Percentiles rank a stretch among this genome's conserved stretches.
These are phyloP conservation scores for Mycena pura DNA, from an alignment of 768 basidiomycete genomes.

Conservation along the genomic window DNA sequence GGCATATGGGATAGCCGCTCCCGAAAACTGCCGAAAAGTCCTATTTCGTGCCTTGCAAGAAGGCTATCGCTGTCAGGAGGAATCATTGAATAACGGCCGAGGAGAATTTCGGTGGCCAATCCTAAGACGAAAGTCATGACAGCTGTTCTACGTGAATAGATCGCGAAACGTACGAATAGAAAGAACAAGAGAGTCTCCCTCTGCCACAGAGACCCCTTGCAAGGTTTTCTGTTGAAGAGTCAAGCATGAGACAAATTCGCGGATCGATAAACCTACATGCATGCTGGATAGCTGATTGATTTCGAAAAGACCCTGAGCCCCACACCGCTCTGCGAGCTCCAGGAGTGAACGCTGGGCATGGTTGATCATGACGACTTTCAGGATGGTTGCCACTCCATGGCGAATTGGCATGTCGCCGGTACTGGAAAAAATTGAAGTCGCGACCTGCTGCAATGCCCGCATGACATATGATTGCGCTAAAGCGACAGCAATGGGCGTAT, in stretches of 20 bases:
- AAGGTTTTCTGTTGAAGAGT: conserved; percentile 38
- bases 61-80: conserved; percentile 25
- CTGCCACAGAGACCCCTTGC: conserved; percentile 49
- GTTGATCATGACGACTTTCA: conserved; percentile 27
- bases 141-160: background rate
- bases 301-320: conserved; percentile 50
- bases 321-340: conserved; percentile 44
- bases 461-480: conserved; percentile 21
- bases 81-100: conserved; percentile 27
- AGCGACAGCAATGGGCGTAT: conserved; percentile 13
- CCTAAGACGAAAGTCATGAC: conserved; percentile 21
- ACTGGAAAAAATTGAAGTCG: background rate
- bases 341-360: conserved; percentile 24
- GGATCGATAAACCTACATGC: conserved; percentile 35
- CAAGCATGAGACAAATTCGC: background rate
- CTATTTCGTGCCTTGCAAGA: conserved; percentile 33
- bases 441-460: conserved; percentile 6
- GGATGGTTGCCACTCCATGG: conserved; percentile 9
- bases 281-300: conserved; percentile 41
- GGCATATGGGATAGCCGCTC: conserved; percentile 32
- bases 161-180: conserved; percentile 40
- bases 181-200: conserved; percentile 51
- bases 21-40: conserved; percentile 25
- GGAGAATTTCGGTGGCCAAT: conserved; percentile 36
- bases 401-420: background rate